Evolutionary conservation across 371 early-diverging fungal species (phyloP).

Genomic region (Mucor racemosus): DNA sequence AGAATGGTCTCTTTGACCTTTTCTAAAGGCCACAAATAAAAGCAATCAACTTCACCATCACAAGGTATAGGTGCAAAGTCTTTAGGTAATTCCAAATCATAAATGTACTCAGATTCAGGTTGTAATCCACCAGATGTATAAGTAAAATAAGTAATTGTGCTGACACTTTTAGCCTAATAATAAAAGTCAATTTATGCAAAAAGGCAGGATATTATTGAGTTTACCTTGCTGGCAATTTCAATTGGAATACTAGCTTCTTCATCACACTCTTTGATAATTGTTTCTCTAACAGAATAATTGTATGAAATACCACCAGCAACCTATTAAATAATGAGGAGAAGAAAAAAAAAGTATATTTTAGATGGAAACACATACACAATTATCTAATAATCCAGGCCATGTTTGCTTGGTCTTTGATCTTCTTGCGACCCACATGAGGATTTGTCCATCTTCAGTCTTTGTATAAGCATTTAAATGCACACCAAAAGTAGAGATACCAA

Average conservation of each 20-base stretch:
- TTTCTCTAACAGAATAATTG: slow-evolving; percentile 60
- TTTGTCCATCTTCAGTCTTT: slow-evolving; percentile 35
- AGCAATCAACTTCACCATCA: slow-evolving; percentile 92
- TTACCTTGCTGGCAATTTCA: slow-evolving; percentile 53
- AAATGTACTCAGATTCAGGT: slow-evolving; percentile 80
- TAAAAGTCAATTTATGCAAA: background rate
- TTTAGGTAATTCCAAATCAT: slow-evolving; percentile 77
- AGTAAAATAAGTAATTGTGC: slow-evolving; percentile 74
- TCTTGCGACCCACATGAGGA: slow-evolving; percentile 87
- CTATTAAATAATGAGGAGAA: slow-evolving; percentile 27
- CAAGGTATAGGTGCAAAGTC: slow-evolving; percentile 72
- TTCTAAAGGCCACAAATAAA: slow-evolving; percentile 75
- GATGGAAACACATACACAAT: slow-evolving; percentile 58
- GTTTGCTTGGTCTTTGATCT: slow-evolving; percentile 81
- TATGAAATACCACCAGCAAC: slow-evolving; percentile 87
- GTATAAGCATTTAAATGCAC: slow-evolving; percentile 84
- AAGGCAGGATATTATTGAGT: background rate
- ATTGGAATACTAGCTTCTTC: slow-evolving; percentile 87
- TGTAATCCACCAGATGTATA: slow-evolving; percentile 60
- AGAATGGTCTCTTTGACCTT: slow-evolving; percentile 63
- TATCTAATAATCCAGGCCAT: slow-evolving; percentile 88
- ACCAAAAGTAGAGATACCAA: slow-evolving; percentile 82
- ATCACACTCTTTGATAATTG: slow-evolving; percentile 85
- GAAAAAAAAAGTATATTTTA: background rate
- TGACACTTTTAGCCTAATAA: slow-evolving; percentile 55